Base-by-base conservation (phyloP, 2,329 filamentous ascomycete genomes). In the Cladosporium velox region DNA sequence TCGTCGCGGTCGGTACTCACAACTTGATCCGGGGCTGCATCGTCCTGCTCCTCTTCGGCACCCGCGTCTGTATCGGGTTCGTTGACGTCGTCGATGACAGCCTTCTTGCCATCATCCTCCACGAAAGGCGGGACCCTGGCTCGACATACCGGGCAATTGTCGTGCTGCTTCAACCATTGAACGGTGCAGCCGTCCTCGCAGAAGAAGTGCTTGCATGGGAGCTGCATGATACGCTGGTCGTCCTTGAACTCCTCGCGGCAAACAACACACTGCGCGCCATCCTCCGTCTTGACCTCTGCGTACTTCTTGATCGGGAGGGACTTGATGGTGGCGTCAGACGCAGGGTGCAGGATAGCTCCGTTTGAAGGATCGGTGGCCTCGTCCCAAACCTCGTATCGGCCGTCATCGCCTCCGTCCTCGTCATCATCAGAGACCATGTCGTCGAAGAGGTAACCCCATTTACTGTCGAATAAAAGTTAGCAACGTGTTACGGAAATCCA, bases 291-390 rank as follows among this genome's bases (percentile, higher is more conserved):
- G 49, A 69, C 54, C 15, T 67, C 54, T 3, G 30, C 65, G 44
- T 67, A 69, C 1, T 21, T 52, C 57, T 64, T 67, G 21, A 70
- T 66, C 28, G 67, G 67, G 11, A 73, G 65, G 2, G 68, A 65
- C 6, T 69, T 67, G 41, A 74, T 67, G 8, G 68, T 68, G 4
- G 44, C 64, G n/a, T 70, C 66, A 4, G 66, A 65, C 18, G 71
- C 67, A 18, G 72, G 70, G 15, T 67, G 52, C 8, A 66, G 38
- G 14, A 12, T 51, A 5, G 67, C 64, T 41, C 61, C 66, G 12
- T 57, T 59, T 49, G 70, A 70, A 1, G 73, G 71, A 62, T 74
- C 72, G 52, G 68, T 67, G 10, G 72, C 71, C 41, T 74, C 73
- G 2, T 61, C 57, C 66, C 69, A 74, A 15, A 65, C 44, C 65